Conservation (phyloP, 768 basidiomycete genomes). For the Termitomyces sp. region DNA sequence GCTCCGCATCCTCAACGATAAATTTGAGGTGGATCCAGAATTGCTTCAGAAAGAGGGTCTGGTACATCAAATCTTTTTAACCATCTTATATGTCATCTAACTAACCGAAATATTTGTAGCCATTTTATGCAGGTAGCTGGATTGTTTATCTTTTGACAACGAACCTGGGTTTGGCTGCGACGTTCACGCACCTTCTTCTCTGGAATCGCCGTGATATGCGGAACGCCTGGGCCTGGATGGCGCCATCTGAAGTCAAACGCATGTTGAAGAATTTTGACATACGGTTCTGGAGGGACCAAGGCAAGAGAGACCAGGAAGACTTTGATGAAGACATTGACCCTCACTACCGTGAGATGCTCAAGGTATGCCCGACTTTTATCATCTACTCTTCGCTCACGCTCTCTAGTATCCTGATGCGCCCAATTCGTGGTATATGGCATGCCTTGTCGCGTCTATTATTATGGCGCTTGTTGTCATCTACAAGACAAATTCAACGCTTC, state of each 20-base stretch:
- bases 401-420: conserved; percentile 49
- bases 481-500: conserved; percentile 41
- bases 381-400: neutral
- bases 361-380: conserved; percentile 22
- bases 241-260: conserved; percentile 26
- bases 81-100: neutral
- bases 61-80: conserved; percentile 14
- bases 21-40: conserved; percentile 36
- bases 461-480: conserved; percentile 38
- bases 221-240: conserved; percentile 41
- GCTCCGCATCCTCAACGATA: conserved; percentile 38
- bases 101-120: conserved; percentile 17
- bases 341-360: conserved; percentile 48
- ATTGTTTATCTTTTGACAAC: conserved; percentile 36
- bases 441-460: conserved; percentile 38
- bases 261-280: conserved; percentile 32
- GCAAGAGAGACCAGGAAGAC: conserved; percentile 26
- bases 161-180: conserved; percentile 44
- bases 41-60: conserved; percentile 36
- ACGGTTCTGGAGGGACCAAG: conserved; percentile 38
- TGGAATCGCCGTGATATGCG: conserved; percentile 40
- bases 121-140: conserved; percentile 46
- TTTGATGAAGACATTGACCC: conserved; percentile 35
- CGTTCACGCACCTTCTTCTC: conserved; percentile 41
- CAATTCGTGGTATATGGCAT: conserved; percentile 48